These are phyloP conservation scores for Saccharomycopsis synnaedendra DNA, from an alignment of 805 yeast genomes.

Conservation along the genomic window DNA sequence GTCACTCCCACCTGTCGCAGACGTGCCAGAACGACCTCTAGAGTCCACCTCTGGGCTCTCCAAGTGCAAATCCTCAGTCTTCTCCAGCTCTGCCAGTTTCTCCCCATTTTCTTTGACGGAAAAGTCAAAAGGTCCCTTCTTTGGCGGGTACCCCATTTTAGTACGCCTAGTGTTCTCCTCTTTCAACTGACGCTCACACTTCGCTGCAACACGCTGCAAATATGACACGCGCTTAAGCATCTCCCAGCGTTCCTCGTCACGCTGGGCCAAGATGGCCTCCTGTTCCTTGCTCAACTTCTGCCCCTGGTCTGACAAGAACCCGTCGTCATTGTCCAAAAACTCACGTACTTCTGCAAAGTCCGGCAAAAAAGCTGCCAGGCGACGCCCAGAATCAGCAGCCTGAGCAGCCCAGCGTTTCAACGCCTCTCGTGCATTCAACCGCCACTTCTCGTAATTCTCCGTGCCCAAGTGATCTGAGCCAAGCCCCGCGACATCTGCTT, in stretches of 20 bases:
- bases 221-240: slow-evolving; percentile 62
- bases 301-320: slow-evolving; percentile 21
- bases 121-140: slow-evolving; percentile 1
- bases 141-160: slow-evolving; percentile 5
- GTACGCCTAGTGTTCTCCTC: slow-evolving; percentile 17
- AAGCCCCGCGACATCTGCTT: slow-evolving; percentile 62
- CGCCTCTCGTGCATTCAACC: slow-evolving; percentile 42
- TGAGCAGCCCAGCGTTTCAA: slow-evolving; percentile 44
- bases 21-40: background rate
- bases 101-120: background rate
- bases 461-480: slow-evolving; percentile 57
- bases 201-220: slow-evolving; percentile 53
- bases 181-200: slow-evolving; percentile 26
- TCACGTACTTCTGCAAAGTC: slow-evolving; percentile 43
- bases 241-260: slow-evolving; percentile 54
- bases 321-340: slow-evolving; percentile 36
- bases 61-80: background rate
- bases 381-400: slow-evolving; percentile 24
- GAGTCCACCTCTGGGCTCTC: background rate
- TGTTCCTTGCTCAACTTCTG: slow-evolving; percentile 24
- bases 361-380: slow-evolving; percentile 34
- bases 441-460: slow-evolving; percentile 34
- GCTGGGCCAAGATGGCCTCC: slow-evolving; percentile 27
- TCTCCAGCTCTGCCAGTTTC: background rate
- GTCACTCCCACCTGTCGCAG: background rate